Evolutionary conservation across 176 grass and related monocot genomes (phyloP), one percentile per base, ranked within the genome.

Genomic region (Tillandsia leiboldiana): DNA sequence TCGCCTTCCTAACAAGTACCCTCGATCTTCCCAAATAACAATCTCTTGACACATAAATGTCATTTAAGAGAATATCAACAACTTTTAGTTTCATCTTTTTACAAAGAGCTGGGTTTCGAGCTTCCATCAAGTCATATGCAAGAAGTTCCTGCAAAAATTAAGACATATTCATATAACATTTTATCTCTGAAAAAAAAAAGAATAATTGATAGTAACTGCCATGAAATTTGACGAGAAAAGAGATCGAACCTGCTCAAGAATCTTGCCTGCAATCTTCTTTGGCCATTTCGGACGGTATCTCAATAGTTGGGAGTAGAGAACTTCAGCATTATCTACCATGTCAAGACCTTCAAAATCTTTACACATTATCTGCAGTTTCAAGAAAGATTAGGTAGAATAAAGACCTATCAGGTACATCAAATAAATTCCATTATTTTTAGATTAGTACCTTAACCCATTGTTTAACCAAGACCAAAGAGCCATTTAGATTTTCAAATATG

Each of bases 381-480:
- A 70, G 73, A 75, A 70, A 82, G 76, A 51, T 63, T 47, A 77
- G 13, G 15, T 61, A 61, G 22, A 61, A 22, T 61, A 20, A 18
- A 18, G 22, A 9, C 56, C 56, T 7, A 9, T 7, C 56, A 61
- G 1, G 1, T 61, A 15, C n/a, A 61, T 61, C 56, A 61, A 61
- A 61, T 61, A 20, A 61, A 61, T 15, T 61, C 9, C 17, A 61
- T 18, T 61, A 61, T 72, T 66, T 51, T 63, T n/a, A 22, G 6
- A 48, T 73, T 3, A 70, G 14, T 77, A 96, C 93, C 93, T 96
- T 96, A 75, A 90, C 83, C 93, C 89, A 96, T 54, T 77, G 67
- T 65, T 87, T 79, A 71, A 92, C 68, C 68, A 96, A 87, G 58
- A 51, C 51, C 26, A 85, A 87, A 66, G 77, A 83, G 17, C 83